Conservation (phyloP, 108 stramenopile genomes). For the Conticribra guillardii region DNA sequence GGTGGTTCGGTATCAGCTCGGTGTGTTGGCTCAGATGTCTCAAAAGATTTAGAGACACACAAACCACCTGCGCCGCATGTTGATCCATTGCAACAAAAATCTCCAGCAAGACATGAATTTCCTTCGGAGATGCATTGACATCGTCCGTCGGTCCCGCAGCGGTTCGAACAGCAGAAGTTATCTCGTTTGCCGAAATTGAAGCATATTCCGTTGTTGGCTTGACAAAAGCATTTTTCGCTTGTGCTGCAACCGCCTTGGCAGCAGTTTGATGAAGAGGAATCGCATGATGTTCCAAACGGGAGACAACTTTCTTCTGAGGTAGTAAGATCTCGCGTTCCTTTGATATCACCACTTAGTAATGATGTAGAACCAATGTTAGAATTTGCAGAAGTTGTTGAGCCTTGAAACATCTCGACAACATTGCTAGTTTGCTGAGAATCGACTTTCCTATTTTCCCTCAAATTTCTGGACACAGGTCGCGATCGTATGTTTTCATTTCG, state of each 20-base stretch:
- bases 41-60: constrained; percentile 4
- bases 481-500: no score
- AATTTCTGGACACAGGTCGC: no score
- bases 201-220: constrained; percentile 24
- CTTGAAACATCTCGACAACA: no score
- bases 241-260: constrained; percentile 31
- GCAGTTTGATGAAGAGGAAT: constrained; percentile 11
- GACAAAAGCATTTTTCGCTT: constrained; percentile 13
- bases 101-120: constrained; percentile 21
- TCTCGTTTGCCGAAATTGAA: constrained; percentile 24
- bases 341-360: not conserved
- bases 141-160: constrained; percentile 20
- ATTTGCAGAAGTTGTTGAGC: not conserved
- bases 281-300: constrained; percentile 22
- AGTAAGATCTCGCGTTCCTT: not conserved
- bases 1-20: no score
- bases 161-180: constrained; percentile 23
- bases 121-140: constrained; percentile 11
- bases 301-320: not conserved
- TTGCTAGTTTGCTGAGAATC: no score
- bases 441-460: no score
- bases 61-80: constrained; percentile 12
- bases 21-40: not conserved
- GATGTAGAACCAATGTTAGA: not conserved
- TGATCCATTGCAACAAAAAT: constrained; percentile 20